Conservation (phyloP, 2,329 filamentous ascomycete genomes). For the Colletotrichum plurivorum region DNA sequence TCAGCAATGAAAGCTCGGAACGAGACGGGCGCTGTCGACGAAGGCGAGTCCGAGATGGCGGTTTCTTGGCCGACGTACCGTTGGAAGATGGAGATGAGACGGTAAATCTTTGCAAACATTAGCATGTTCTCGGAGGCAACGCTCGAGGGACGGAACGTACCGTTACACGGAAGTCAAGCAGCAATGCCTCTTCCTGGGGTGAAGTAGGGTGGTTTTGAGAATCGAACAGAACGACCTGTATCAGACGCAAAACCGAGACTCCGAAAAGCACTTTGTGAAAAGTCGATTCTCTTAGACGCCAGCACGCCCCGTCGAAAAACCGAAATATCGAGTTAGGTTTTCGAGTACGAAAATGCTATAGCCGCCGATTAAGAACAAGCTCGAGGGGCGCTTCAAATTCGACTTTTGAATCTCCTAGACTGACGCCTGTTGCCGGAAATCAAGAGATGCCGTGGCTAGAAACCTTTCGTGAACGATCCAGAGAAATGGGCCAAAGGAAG, state of each 20-base stretch:
- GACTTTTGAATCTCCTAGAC: slow-evolving; percentile 39
- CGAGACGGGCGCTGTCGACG: neutral
- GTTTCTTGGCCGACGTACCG: neutral
- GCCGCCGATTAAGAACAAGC: slow-evolving; percentile 40
- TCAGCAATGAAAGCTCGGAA: neutral
- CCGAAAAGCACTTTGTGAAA: slow-evolving; percentile 54
- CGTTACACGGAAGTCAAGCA: slow-evolving; percentile 23
- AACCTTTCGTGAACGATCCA: slow-evolving; percentile 54
- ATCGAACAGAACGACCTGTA: slow-evolving; percentile 51
- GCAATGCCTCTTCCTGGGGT: slow-evolving; percentile 2
- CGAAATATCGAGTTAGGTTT: slow-evolving; percentile 40
- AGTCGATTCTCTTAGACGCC: slow-evolving; percentile 55
- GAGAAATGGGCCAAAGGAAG: slow-evolving; percentile 36
- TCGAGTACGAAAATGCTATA: slow-evolving; percentile 39
- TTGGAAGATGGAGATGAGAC: slow-evolving; percentile 5
- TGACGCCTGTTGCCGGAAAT: slow-evolving; percentile 39
- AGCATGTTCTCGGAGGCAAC: neutral
- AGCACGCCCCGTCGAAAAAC: slow-evolving; percentile 53
- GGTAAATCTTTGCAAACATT: neutral
- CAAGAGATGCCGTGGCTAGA: slow-evolving; percentile 31
- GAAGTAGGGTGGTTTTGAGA: slow-evolving; percentile 45
- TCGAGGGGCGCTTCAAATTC: slow-evolving; percentile 41
- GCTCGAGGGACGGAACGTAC: neutral
- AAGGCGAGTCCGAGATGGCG: neutral
- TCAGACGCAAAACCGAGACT: slow-evolving; percentile 55